A percentile compares a stretch with the other conserved stretches of the same genome.
Conservation (phyloP, 345 rosid genomes). For the Gynandropsis gynandra region DNA sequence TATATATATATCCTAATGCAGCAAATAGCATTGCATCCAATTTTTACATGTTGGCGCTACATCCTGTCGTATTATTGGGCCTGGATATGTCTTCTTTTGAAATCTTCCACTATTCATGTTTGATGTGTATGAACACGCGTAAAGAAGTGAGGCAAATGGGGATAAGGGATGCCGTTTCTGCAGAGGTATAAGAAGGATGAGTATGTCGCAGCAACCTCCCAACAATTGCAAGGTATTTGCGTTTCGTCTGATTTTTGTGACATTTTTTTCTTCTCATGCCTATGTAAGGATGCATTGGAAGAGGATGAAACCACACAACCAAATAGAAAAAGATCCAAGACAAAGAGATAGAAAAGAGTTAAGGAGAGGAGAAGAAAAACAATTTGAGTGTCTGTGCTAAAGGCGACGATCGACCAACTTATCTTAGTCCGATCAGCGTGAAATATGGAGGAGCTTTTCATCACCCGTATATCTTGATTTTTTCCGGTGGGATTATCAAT, state of each 20-base stretch:
- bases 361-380: no score
- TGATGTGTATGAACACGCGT: conserved; percentile 47
- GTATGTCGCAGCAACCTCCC: conserved; percentile 41
- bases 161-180: conserved; percentile 54
- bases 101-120: conserved; percentile 5
- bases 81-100: not conserved
- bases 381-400: no score
- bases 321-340: no score
- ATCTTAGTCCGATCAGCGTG: no score
- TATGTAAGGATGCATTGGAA: no score
- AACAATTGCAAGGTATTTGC: conserved; percentile 46
- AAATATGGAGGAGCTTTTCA: no score
- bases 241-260: conserved; percentile 4
- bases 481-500: no score
- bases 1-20: not conserved
- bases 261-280: not conserved
- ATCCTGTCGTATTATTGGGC: conserved; percentile 4
- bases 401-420: no score
- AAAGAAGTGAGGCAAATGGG: conserved; percentile 71
- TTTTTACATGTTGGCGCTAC: not conserved
- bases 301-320: no score
- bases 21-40: no score
- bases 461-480: no score
- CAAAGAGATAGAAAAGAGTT: no score
- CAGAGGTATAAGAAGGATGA: conserved; percentile 69